Evolutionary conservation across 129 eudicot species (phyloP), one percentile per base, ranked within the genome.

Genomic region (Silybum marianum): DNA sequence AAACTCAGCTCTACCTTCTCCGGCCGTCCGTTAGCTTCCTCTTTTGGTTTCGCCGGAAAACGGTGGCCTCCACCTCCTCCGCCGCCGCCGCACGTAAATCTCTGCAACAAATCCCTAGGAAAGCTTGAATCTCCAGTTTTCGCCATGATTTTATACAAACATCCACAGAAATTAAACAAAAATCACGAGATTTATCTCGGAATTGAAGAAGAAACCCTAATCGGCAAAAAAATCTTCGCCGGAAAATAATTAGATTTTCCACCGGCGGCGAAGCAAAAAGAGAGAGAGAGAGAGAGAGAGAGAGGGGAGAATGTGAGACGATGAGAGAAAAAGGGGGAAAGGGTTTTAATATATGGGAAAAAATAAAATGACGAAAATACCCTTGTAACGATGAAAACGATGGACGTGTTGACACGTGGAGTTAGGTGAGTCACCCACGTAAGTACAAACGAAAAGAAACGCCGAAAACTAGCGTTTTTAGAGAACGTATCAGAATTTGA

Each of bases 1-100:
- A 91, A 84, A 69, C 81, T 86, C 21, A 89, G 80, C 82, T 93
- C 92, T 2, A 87, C 39, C 2, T 83, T 82, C 23, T 81, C 90
- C 71, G 67, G 76, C 30, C 82, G 2, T 70, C 77, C 6, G 65
- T 72, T 4, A 48, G 40, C 19, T 13, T 74, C 70, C 75, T 30
- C 36, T 42, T 71, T 39, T 3, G 8, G 10, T 62, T 73, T 74
- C 51, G 0, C 76, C 46, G 63, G 83, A 63, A 65, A 72, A 65
- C 13, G 24, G 46, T 67, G 24, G 38, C 80, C 74, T 36, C 74
- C 30, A 1, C 30, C 30, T 26, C 30, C 30, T 2, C 30, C 79
- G 67, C 72, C 76, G 67, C 75, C 77, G 21, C 76, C 80, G 13
- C 16, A 71, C 21, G 63, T 80, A 18, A 81, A 79, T 26, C 73